Conservation (phyloP, 2,329 filamentous ascomycete species). For the Cladophialophora chaetospira region DNA sequence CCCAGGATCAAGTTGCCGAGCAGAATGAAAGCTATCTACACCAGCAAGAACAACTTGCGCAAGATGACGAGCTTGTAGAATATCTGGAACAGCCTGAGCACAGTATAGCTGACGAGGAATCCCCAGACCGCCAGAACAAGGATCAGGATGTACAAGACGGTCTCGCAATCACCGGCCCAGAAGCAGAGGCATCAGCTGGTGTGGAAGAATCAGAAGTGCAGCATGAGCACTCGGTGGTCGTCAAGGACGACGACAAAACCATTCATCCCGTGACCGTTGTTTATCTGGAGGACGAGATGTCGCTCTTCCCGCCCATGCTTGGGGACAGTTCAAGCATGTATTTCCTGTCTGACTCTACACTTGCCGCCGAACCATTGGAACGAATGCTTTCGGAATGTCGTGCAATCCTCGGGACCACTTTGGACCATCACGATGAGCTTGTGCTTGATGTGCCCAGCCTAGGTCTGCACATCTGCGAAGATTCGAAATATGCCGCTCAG, state of each 20-base stretch:
- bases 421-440: slow-evolving; percentile 60
- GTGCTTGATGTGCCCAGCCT: slow-evolving; percentile 58
- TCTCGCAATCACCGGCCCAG: background rate
- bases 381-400: slow-evolving; percentile 61
- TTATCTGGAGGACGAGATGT: slow-evolving; percentile 60
- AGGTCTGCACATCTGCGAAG: slow-evolving; percentile 60
- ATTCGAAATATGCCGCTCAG: slow-evolving; percentile 51
- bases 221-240: background rate
- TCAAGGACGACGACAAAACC: background rate
- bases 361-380: slow-evolving; percentile 56
- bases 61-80: background rate
- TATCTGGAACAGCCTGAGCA: background rate
- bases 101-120: background rate
- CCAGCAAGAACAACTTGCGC: background rate
- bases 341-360: slow-evolving; percentile 58
- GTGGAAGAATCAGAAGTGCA: background rate
- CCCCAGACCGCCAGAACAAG: background rate
- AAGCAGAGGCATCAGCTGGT: background rate
- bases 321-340: slow-evolving; percentile 57
- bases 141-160: background rate
- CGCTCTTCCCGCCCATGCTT: slow-evolving; percentile 57
- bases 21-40: no score
- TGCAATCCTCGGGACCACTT: slow-evolving; percentile 53
- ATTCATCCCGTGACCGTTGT: slow-evolving; percentile 55
- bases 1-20: background rate